These are phyloP conservation scores for Pseudophaeomoniella oleicola DNA, from an alignment of 2,329 filamentous ascomycete species.

Conservation along the genomic window DNA sequence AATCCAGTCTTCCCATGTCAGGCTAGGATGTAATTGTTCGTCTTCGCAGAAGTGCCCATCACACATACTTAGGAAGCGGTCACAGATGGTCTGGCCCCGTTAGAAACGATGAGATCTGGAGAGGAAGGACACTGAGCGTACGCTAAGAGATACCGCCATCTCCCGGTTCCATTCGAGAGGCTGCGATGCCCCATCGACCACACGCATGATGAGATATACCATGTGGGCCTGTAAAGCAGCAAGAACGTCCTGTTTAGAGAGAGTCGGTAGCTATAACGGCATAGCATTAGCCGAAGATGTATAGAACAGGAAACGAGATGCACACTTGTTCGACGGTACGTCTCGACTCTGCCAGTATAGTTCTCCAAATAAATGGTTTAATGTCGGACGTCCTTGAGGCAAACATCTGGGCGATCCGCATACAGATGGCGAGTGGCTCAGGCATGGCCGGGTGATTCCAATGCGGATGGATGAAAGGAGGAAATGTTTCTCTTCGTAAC, in stretches of 20 bases:
- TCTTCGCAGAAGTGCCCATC: constrained; percentile 1
- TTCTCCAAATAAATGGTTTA: constrained; percentile 8
- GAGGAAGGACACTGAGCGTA: not conserved
- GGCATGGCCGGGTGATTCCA: constrained; percentile 5
- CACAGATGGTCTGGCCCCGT: not conserved
- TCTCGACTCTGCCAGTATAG: constrained; percentile 7
- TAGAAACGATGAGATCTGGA: not conserved
- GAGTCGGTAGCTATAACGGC: constrained; percentile 1
- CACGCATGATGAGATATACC: constrained; percentile 10
- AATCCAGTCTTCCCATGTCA: constrained; percentile 12
- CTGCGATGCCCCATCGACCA: constrained; percentile 4
- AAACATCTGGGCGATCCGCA: constrained; percentile 13
- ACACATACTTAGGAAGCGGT: constrained; percentile 1
- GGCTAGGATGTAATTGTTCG: constrained; percentile 4
- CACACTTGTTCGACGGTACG: constrained; percentile 1
- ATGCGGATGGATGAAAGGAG: constrained; percentile 12
- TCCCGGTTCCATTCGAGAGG: constrained; percentile 3
- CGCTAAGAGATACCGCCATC: constrained; percentile 3
- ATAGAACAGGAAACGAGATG: not conserved
- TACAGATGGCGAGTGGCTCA: constrained; percentile 9
- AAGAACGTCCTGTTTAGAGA: constrained; percentile 5
- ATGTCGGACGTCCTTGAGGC: constrained; percentile 8
- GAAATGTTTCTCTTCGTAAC: constrained; percentile 12
- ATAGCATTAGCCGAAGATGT: not conserved
- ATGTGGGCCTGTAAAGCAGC: constrained; percentile 8